These are phyloP conservation scores for Gossypium thurberi DNA, from an alignment of 345 rosid species.

Conservation along the genomic window DNA sequence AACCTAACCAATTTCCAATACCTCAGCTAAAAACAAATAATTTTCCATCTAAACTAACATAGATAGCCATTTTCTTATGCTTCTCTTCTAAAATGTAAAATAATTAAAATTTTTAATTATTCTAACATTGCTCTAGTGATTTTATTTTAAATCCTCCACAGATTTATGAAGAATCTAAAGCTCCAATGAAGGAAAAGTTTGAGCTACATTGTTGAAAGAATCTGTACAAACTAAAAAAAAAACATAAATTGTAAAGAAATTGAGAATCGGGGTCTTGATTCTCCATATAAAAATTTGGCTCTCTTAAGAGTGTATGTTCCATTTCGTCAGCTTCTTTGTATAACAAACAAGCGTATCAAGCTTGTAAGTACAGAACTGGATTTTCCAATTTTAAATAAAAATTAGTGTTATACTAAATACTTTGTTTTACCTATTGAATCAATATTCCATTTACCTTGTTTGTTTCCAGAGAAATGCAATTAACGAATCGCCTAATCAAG, in stretches of 20 bases:
- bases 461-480: background rate
- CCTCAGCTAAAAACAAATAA: background rate
- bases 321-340: background rate
- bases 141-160: constrained; percentile 20
- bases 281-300: background rate
- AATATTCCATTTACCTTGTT: background rate
- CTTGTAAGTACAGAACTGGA: constrained; percentile 7
- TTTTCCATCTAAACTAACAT: background rate
- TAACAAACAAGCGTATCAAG: background rate
- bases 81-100: background rate
- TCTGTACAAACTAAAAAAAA: background rate
- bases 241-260: constrained; percentile 3
- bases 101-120: background rate
- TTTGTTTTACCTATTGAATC: too few species aligned
- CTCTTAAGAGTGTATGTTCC: background rate
- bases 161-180: constrained; percentile 58
- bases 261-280: background rate
- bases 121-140: background rate
- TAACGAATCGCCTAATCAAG: too few species aligned
- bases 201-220: background rate
- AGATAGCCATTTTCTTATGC: background rate
- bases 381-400: background rate
- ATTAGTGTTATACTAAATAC: background rate
- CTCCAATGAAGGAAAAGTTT: constrained; percentile 28
- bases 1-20: too few species aligned